Evolutionary conservation across 108 stramenopile genomes (phyloP).

Genomic region (Ochromonas danica): DNA sequence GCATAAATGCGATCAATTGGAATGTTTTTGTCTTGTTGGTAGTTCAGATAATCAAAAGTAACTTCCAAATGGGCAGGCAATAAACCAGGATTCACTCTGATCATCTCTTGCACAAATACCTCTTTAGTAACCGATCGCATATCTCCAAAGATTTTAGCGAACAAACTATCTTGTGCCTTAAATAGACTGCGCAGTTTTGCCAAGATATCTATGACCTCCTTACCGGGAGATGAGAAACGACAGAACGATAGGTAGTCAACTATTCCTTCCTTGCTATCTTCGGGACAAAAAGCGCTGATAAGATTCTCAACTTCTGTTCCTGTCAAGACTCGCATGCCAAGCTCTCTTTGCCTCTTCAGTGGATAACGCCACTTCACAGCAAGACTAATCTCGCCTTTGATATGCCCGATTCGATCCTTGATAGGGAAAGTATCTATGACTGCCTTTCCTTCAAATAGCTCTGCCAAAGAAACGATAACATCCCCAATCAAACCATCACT

Average conservation of each 20-base stretch:
- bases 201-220: background rate
- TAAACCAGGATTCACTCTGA: conserved; percentile 27
- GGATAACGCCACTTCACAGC: background rate
- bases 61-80: conserved; percentile 45
- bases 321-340: background rate
- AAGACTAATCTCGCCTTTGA: background rate
- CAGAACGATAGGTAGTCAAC: background rate
- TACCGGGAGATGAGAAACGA: background rate
- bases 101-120: conserved; percentile 43
- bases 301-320: background rate
- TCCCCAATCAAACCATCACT: conserved; percentile 43
- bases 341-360: background rate
- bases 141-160: background rate
- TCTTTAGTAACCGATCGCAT: conserved; percentile 39
- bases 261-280: background rate
- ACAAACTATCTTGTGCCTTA: background rate
- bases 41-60: background rate
- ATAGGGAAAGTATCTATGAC: conserved; percentile 27
- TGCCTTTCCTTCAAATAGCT: conserved; percentile 37
- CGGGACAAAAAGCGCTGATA: background rate
- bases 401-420: background rate
- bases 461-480: conserved; percentile 36
- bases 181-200: background rate
- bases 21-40: background rate
- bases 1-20: background rate